Evolutionary conservation across 768 basidiomycete species (phyloP).

Genomic region (Boletales sp.): DNA sequence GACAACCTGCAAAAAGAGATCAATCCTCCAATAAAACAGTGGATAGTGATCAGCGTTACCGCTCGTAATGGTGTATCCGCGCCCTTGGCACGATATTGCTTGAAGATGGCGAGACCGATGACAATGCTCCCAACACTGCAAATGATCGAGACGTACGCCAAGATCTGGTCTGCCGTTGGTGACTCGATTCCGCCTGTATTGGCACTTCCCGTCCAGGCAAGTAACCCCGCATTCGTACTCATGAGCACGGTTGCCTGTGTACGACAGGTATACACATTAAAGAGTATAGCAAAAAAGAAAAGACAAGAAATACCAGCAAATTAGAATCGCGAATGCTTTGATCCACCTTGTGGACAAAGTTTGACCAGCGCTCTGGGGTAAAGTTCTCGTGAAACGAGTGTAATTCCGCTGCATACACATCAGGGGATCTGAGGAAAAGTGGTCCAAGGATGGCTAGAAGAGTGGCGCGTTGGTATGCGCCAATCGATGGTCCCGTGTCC

Average conservation of each 20-base stretch:
- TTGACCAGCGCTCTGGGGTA: conserved; percentile 23
- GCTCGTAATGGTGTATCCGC: conserved; percentile 30
- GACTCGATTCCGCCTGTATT: background rate
- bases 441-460: conserved; percentile 21
- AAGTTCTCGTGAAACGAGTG: conserved; percentile 27
- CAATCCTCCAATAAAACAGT: background rate
- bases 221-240: conserved; percentile 22
- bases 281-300: background rate
- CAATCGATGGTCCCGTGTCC: conserved; percentile 2
- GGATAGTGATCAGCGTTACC: conserved; percentile 7
- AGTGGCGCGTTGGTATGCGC: conserved; percentile 18
- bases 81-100: conserved; percentile 31
- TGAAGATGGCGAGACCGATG: conserved; percentile 28
- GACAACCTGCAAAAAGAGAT: conserved; percentile 16
- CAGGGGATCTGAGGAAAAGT: conserved; percentile 23
- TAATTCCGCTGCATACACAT: conserved; percentile 27
- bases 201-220: conserved; percentile 15
- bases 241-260: conserved; percentile 28
- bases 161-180: conserved; percentile 21
- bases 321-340: conserved; percentile 31
- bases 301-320: conserved; percentile 16
- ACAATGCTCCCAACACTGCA: conserved; percentile 29
- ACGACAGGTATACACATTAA: background rate
- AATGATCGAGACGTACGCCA: conserved; percentile 28
- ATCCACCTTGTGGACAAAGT: conserved; percentile 30